Evolutionary conservation across 208 protist genomes (phyloP).

Genomic region (Endotrypanum monterogeii): DNA sequence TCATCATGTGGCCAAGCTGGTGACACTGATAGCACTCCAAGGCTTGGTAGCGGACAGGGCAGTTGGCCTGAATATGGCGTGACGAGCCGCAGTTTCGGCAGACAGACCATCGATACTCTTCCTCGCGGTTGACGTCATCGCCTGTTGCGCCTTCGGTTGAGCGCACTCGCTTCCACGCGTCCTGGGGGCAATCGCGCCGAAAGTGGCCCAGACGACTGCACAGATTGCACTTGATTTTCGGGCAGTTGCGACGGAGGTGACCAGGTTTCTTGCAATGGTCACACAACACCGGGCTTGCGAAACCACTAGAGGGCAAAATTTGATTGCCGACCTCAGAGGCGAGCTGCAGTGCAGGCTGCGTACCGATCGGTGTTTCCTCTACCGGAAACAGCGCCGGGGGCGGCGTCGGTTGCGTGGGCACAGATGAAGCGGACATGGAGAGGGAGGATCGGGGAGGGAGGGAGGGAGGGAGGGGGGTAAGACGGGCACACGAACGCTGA

Average conservation of each 20-base stretch:
- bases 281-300: constrained; percentile 22
- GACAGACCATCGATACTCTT: constrained; percentile 53
- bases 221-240: constrained; percentile 48
- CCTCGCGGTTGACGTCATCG: constrained; percentile 10
- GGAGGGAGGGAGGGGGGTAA: neutral
- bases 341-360: constrained; percentile 17
- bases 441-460: neutral
- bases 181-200: constrained; percentile 54
- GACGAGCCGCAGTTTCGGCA: constrained; percentile 77
- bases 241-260: constrained; percentile 64
- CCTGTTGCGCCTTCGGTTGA: constrained; percentile 2
- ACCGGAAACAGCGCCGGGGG: constrained; percentile 30
- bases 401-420: constrained; percentile 10
- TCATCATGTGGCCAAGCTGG: constrained; percentile 79
- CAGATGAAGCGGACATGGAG: neutral
- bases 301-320: constrained; percentile 6
- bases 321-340: neutral
- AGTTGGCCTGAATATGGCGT: constrained; percentile 71
- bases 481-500: neutral
- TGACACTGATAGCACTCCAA: constrained; percentile 89
- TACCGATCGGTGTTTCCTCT: constrained; percentile 17
- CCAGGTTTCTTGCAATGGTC: constrained; percentile 44
- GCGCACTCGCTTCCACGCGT: constrained; percentile 17
- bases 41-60: constrained; percentile 59
- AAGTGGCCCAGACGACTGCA: constrained; percentile 68